Evolutionary conservation across 129 eudicot species (phyloP), one percentile per base, ranked within the genome.

Genomic region (Kitagawia praeruptora): DNA sequence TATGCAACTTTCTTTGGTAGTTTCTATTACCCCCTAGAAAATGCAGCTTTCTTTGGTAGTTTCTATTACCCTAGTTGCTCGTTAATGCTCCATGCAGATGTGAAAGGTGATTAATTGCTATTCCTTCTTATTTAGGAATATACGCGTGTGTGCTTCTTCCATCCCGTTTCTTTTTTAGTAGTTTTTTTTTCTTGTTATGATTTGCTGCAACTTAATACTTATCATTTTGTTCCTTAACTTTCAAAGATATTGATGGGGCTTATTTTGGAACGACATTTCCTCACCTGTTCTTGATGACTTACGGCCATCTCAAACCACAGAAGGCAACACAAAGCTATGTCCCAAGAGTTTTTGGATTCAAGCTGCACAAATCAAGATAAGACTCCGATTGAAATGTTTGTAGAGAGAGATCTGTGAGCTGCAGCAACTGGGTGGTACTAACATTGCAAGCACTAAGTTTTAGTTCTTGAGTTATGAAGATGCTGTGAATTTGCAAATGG

Each of bases 201-300:
- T 45, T 73, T 18, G 8, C 27, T 40, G 14, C 9, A 71, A 39
- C 4, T 38, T 19, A 18, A 38, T 71, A 44, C 47, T 44, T 42
- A 41, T 10, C 28, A 38, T 4, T 39, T 5, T 51, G 14, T 87
- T 81, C 87, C 88, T 91, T 88, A 71, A 93, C 89, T 80, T 75
- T 38, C 46, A 70, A 83, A 94, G 98, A 89, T 88, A 90, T 89
- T 51, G 98, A 94, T 81, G 97, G 97, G 27, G 92, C 96, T 31
- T 94, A 94, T 83, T 94, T 94, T 34, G 98, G 98, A 31, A 94
- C 98, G 25, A 94, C 98, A 66, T 94, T 94, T 71, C 98, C 98
- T 56, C 98, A 94, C 80, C 87, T 94, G 54, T 94, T 91, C 82
- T 82, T 94, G 84, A 94, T 94, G 98, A 87, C 96, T 8, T 92